These are phyloP conservation scores for Apiotrichum porosum DNA, from an alignment of 1,284 basidiomycete species.

Conservation along the genomic window DNA sequence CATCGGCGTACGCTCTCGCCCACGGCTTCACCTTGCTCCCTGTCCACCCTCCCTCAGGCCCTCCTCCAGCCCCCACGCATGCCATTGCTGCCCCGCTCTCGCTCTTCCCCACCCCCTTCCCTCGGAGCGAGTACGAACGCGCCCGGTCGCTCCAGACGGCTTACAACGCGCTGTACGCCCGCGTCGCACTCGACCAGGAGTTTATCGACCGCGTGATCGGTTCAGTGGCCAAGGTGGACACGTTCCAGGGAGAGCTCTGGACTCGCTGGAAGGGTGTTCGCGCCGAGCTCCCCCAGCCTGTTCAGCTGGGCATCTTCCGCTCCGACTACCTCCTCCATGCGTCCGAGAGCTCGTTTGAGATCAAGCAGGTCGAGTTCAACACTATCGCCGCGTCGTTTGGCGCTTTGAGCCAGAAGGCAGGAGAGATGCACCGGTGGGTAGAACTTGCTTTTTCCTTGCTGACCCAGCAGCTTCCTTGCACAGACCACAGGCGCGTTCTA, in stretches of 20 bases:
- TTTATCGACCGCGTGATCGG: conserved; percentile 84
- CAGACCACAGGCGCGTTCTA: conserved; percentile 62
- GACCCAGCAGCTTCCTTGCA: conserved; percentile 59
- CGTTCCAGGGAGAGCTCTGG: conserved; percentile 82
- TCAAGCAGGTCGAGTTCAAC: conserved; percentile 98
- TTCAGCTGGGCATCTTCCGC: conserved; percentile 88
- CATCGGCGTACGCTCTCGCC: conserved; percentile 78
- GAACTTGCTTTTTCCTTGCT: not conserved
- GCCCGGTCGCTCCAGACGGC: conserved; percentile 65
- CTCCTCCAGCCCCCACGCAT: conserved; percentile 56
- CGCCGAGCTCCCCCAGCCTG: conserved; percentile 56
- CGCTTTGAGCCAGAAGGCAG: conserved; percentile 65
- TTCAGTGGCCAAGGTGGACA: conserved; percentile 76
- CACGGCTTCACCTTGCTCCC: conserved; percentile 81
- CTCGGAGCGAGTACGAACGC: conserved; percentile 63
- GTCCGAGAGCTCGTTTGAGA: conserved; percentile 33
- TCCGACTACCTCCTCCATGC: conserved; percentile 92
- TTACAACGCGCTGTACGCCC: conserved; percentile 82
- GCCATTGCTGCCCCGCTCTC: conserved; percentile 85
- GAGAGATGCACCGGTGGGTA: conserved; percentile 70
- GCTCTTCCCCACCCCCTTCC: conserved; percentile 82
- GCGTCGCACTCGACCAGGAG: conserved; percentile 69
- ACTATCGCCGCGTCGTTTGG: conserved; percentile 94
- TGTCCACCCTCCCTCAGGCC: conserved; percentile 50
- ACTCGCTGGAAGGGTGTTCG: conserved; percentile 72